Evolutionary conservation across 1,139 yeast genomes (phyloP), one percentile per base, ranked within the genome.

Genomic region (Blastobotrys elegans): DNA sequence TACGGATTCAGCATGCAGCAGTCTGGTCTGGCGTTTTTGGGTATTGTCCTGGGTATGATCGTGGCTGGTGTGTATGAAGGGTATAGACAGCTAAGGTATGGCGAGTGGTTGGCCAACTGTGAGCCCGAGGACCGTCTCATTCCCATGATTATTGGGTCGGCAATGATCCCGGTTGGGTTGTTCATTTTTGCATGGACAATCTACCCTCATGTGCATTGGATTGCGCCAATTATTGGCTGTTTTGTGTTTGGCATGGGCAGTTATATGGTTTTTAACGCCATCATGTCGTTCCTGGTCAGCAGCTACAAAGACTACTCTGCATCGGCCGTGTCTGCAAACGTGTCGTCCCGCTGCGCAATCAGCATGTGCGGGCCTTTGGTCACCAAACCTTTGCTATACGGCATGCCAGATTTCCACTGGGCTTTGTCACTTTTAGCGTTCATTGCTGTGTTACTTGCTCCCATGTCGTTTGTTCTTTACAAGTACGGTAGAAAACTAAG

Each of bases 151-250:
- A 51, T 59, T 40, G 62, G 67, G 13, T 72, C 85, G 75, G 11
- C 31, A 1, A 70, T 76, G 1, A 59, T 76, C 43, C 85, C 87
- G 2, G 63, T 73, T 20, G 79, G 84, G 0, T 69, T 82, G 34
- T 79, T 82, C 67, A 75, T 84, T 66, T 71, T 82, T 56, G 85
- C 82, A 2, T 82, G 87, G 85, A 76, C 48, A 7, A 40, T 45
- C n/a, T 92, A 92, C 71, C 85, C 53, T 3, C 51, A 58, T 2
- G 77, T 85, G 26, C 92, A 84, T 63, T 86, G 92, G 92, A 79
- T 84, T 70, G 85, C 79, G 10, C 88, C 95, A 13, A 71, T 80
- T 35, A 77, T 83, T 21, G 46, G 41, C 3, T 18, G 38, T n/a
- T 42, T 34, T 1, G 26, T 48, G 11, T 48, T 40, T 22, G 50